Evolutionary conservation across 2,329 filamentous ascomycete species (phyloP), one percentile per base, ranked within the genome.

Genomic region (Talaromyces sp.): DNA sequence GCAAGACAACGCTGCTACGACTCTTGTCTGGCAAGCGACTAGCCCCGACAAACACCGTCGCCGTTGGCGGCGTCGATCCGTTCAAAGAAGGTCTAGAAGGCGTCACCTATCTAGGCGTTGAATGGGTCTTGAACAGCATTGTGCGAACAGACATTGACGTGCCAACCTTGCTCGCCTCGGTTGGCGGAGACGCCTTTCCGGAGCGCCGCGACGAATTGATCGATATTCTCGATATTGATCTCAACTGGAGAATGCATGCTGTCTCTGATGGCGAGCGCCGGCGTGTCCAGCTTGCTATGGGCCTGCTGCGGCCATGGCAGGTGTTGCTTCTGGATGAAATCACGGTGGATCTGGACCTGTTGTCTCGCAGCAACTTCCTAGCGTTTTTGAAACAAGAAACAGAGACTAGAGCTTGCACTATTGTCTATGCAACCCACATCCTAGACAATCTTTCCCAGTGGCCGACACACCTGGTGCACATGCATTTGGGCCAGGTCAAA

Each of bases 81-180:
- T 99, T 99, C 85, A 90, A 91, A 75, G 85, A 92, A 40, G 87
- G 89, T 10, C 86, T 97, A 31, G 91, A 96, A 78, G 95, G 95
- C 65, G 94, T 99, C 34, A 98, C 94, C 27, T 99, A 99, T 77
- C 89, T 99, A 7, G 95, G 95, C 0, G 86, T 97, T 0, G 95
- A 99, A 82, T 99, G 95, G 95, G 95, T 98, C 3, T 85, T 99
- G 9, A 98, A 98, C 81, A 91, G 91, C 56, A 96, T 98, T 70
- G 95, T 98, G 55, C 90, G 94, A 57, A 96, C 89, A 33, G 95
- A 99, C 76, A 96, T 99, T 68, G 92, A 91, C 63, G 94, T 99
- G 3, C 85, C 84, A 3, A 93, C 96, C 67, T 86, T 99, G 5
- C 86, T 99, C 30, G 81, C 87, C 56, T 92, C 88, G 2, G 91